phyloP scores from a whole-genome alignment of 129 eudicot species.

The Flaveria robusta region DNA sequence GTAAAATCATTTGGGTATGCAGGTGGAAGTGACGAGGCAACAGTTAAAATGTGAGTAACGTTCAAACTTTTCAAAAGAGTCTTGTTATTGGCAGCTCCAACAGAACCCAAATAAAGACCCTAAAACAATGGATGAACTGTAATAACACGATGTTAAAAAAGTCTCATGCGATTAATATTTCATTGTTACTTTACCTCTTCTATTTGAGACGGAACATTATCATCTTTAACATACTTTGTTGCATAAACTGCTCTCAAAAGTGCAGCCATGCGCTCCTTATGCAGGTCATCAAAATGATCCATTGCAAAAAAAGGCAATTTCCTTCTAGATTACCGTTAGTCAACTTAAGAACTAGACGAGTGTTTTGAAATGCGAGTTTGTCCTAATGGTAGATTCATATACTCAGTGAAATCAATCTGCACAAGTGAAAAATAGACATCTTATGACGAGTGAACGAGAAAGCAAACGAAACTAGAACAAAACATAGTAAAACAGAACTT shows the following conservation, averaged over 20 bases:
- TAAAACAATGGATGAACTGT: constrained; percentile 11
- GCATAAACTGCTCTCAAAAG: constrained; percentile 52
- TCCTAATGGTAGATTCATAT: neutral
- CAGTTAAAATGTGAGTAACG: constrained; percentile 74
- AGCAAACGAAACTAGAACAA: neutral
- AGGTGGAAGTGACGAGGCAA: constrained; percentile 53
- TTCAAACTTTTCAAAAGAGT: constrained; percentile 63
- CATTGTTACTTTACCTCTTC: constrained; percentile 64
- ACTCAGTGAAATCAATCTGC: constrained; percentile 14
- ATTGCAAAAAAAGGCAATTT: constrained; percentile 30
- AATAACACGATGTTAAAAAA: neutral
- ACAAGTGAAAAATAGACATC: constrained; percentile 8
- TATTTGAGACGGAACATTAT: constrained; percentile 63
- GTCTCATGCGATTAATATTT: neutral
- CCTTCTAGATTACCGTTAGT: neutral
- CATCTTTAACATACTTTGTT: constrained; percentile 46
- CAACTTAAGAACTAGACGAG: neutral
- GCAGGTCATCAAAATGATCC: constrained; percentile 41
- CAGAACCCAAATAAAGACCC: constrained; percentile 90
- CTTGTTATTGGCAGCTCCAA: constrained; percentile 81
- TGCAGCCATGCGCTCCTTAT: constrained; percentile 51
- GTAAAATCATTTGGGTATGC: constrained; percentile 61
- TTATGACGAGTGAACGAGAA: neutral
- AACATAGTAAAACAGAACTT: neutral
- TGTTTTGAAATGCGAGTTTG: constrained; percentile 9